These are phyloP conservation scores for Leptographium wingfieldii DNA, from an alignment of 2,329 filamentous ascomycete species.

Conservation along the genomic window DNA sequence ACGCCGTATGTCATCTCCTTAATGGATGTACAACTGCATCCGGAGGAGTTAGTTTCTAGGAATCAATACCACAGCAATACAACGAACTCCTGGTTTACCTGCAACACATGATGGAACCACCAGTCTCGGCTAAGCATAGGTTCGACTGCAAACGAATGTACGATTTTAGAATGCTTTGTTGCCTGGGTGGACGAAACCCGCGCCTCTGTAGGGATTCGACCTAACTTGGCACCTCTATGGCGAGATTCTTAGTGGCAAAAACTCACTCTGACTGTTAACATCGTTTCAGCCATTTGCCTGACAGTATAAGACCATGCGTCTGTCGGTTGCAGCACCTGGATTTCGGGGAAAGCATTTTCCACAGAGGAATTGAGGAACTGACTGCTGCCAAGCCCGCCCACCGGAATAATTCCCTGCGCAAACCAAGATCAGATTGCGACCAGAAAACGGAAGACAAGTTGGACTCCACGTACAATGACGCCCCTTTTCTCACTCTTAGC, in stretches of 20 bases:
- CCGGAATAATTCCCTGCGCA: constrained; percentile 20
- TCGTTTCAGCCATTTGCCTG: background rate
- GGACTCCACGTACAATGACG: background rate
- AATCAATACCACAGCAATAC: background rate
- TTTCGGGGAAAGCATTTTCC: constrained; percentile 12
- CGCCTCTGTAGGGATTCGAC: background rate
- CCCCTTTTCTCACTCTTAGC: background rate
- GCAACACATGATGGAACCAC: too few relatives aligned
- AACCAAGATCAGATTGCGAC: background rate
- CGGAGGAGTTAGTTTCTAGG: background rate
- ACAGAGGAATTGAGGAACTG: constrained; percentile 21
- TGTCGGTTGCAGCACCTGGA: constrained; percentile 20
- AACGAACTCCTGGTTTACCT: background rate
- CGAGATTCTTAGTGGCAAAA: background rate
- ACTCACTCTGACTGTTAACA: background rate
- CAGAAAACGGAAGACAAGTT: background rate
- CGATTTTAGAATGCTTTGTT: background rate
- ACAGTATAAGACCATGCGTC: constrained; percentile 17
- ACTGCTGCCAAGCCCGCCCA: constrained; percentile 25
- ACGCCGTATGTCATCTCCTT: background rate
- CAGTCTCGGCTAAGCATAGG: background rate
- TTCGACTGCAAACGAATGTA: background rate
- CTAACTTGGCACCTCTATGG: background rate
- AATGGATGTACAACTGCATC: background rate
- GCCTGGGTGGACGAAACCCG: background rate